These are phyloP conservation scores for Astraeus odoratus DNA, from an alignment of 768 basidiomycete species.

Conservation along the genomic window DNA sequence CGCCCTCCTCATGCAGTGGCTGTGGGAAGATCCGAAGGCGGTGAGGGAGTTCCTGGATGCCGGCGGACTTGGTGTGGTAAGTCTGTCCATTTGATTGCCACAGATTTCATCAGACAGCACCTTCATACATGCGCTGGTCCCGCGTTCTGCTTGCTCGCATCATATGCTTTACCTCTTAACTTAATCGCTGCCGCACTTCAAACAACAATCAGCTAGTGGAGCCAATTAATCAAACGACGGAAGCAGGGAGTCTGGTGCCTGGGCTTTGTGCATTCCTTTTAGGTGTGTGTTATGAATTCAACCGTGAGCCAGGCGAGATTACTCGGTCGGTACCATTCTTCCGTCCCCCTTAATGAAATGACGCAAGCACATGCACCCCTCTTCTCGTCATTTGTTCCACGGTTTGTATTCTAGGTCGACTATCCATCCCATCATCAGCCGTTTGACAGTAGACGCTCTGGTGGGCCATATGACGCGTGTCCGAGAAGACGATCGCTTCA, in stretches of 20 bases:
- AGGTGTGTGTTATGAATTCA: conserved; percentile 94
- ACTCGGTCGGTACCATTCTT: conserved; percentile 50
- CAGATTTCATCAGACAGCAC: neutral
- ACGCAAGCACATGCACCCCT: too few relatives aligned
- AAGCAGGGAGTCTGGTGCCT: conserved; percentile 80
- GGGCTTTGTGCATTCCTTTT: conserved; percentile 88
- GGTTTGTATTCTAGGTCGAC: conserved; percentile 54
- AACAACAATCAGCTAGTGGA: conserved; percentile 99
- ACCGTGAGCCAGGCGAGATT: conserved; percentile 91
- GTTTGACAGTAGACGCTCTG: conserved; percentile 85
- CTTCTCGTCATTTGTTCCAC: too few relatives aligned
- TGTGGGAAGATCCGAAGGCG: conserved; percentile 91
- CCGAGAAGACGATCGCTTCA: conserved; percentile 91
- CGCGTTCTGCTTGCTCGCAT: too few relatives aligned
- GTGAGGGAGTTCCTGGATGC: conserved; percentile 88
- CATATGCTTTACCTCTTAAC: too few relatives aligned
- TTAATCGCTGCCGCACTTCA: too few relatives aligned
- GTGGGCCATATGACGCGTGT: conserved; percentile 80
- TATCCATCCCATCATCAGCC: conserved; percentile 83
- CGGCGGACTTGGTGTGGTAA: conserved; percentile 83
- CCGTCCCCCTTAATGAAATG: neutral
- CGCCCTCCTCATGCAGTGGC: conserved; percentile 80
- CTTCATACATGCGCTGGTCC: too few relatives aligned
- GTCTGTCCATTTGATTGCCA: conserved; percentile 25
- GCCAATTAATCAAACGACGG: conserved; percentile 85